Percentiles rank a stretch among this genome's conserved stretches.
These are phyloP conservation scores for Mentha longifolia DNA, from an alignment of 257 asterid species.

Conservation along the genomic window DNA sequence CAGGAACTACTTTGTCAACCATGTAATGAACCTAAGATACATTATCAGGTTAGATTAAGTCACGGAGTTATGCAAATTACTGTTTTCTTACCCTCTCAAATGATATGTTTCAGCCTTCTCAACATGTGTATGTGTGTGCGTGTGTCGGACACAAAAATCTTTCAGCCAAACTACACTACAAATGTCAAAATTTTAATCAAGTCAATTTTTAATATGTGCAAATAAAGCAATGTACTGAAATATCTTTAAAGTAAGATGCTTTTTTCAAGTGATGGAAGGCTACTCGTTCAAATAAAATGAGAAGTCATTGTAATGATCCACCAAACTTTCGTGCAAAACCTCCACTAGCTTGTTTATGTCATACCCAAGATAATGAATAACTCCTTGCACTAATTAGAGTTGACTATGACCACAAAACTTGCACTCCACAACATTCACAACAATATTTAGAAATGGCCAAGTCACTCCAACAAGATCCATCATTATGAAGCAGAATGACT, in stretches of 20 bases:
- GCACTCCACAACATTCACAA: not conserved
- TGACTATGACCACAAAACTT: constrained; percentile 3
- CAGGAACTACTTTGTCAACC: not conserved
- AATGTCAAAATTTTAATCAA: not conserved
- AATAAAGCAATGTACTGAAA: not conserved
- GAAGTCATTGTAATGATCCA: not conserved
- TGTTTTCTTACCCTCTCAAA: not conserved
- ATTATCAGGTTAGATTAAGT: not conserved
- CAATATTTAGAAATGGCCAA: not conserved
- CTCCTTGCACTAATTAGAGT: not conserved
- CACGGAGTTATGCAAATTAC: not conserved
- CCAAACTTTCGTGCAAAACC: not conserved
- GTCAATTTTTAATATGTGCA: not conserved
- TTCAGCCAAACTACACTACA: not conserved
- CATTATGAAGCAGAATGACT: constrained; percentile 22
- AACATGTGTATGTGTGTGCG: not conserved
- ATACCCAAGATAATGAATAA: not conserved
- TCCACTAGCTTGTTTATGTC: not conserved
- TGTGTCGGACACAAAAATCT: not conserved
- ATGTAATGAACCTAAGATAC: constrained; percentile 7
- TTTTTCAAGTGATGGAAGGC: not conserved
- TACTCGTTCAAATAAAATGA: constrained; percentile 12
- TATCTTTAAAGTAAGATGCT: not conserved
- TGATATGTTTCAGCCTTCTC: not conserved
- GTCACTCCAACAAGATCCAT: not conserved